These are phyloP conservation scores for Arthrocladium fulminans DNA, from an alignment of 2,329 filamentous ascomycete genomes.

Conservation along the genomic window DNA sequence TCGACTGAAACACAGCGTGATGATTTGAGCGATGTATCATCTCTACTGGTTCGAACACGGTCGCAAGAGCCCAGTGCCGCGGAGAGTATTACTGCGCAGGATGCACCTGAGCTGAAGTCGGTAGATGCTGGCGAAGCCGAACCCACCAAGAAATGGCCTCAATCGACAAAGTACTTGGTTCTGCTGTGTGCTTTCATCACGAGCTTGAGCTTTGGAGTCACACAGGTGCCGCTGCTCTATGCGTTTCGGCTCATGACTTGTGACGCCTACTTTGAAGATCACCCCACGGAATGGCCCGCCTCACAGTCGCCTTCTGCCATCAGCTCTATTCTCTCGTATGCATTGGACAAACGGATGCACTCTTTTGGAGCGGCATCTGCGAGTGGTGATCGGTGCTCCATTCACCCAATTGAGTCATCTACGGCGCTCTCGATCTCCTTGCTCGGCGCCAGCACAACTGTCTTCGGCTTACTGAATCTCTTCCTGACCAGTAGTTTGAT, in stretches of 20 bases:
- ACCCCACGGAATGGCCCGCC: constrained; percentile 31
- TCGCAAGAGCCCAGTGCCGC: constrained; percentile 16
- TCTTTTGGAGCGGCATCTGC: constrained; percentile 29
- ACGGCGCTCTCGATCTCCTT: constrained; percentile 58
- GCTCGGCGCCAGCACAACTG: constrained; percentile 57
- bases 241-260: constrained; percentile 65
- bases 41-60: constrained; percentile 15
- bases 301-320: no score
- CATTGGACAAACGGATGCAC: neutral
- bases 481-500: constrained; percentile 60
- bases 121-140: neutral
- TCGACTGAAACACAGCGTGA: neutral
- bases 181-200: constrained; percentile 54
- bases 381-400: constrained; percentile 44
- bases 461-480: constrained; percentile 59
- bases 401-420: constrained; percentile 54
- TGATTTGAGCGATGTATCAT: constrained; percentile 7
- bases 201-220: constrained; percentile 43
- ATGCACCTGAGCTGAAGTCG: constrained; percentile 8
- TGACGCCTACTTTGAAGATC: constrained; percentile 56
- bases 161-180: constrained; percentile 16
- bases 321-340: constrained; percentile 7
- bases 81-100: constrained; percentile 18
- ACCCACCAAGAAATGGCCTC: constrained; percentile 11
- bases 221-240: constrained; percentile 43